phyloP scores from a whole-genome alignment of 2,329 filamentous ascomycete species.

The Chrysoporthe cubensis region DNA sequence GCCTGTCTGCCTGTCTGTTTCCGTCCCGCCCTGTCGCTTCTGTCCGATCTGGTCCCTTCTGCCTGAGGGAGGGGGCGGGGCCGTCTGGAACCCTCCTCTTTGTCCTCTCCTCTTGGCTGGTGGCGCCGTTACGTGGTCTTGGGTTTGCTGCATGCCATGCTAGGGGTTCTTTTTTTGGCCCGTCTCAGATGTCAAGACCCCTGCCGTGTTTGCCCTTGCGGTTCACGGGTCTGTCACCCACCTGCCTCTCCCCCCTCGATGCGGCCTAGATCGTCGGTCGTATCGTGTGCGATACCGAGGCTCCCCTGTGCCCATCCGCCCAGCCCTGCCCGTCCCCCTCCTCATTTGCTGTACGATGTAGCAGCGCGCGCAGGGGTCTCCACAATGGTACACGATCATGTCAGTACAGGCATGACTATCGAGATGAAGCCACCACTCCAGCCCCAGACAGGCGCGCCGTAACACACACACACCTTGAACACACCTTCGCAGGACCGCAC shows the following conservation, averaged over 20 bases:
- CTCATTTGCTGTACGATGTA: not conserved
- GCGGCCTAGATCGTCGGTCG: not conserved
- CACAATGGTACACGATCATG: too few species aligned
- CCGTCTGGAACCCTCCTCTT: not conserved
- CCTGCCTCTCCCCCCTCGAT: not conserved
- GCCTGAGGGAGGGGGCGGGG: too few species aligned
- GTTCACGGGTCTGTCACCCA: not conserved
- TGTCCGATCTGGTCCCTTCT: too few species aligned
- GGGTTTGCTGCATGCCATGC: not conserved
- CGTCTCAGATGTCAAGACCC: not conserved
- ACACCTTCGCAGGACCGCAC: not conserved
- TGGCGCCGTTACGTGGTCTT: not conserved
- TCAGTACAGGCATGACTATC: too few species aligned
- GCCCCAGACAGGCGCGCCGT: too few species aligned
- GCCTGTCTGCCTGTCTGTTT: not conserved
- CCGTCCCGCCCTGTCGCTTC: not conserved
- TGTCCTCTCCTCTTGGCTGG: not conserved
- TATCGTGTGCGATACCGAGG: not conserved
- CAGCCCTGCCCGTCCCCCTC: not conserved
- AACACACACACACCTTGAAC: too few species aligned
- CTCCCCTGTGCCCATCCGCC: not conserved
- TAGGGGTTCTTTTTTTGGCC: conserved; percentile 10
- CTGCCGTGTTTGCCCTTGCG: not conserved
- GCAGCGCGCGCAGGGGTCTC: too few species aligned
- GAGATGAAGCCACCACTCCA: too few species aligned